Conservation (phyloP, 2,329 filamentous ascomycete genomes). For the Cordyceps pruinosa region DNA sequence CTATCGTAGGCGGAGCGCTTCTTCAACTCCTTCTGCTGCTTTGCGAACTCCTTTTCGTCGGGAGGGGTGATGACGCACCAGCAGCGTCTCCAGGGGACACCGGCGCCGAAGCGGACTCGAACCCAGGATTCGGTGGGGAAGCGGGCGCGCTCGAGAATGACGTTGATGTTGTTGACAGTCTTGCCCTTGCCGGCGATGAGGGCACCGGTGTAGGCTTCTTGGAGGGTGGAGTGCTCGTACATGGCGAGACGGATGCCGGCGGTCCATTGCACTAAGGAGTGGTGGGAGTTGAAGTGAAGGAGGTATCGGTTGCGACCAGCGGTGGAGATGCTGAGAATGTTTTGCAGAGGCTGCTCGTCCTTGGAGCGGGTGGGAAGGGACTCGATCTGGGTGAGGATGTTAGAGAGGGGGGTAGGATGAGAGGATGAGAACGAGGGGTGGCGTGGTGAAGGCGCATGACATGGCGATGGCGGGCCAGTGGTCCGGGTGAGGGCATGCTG, state of each 20-base stretch:
- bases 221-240: constrained; percentile 86
- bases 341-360: constrained; percentile 76
- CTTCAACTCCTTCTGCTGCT: constrained; percentile 75
- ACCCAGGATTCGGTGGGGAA: constrained; percentile 87
- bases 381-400: constrained; percentile 55
- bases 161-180: constrained; percentile 77
- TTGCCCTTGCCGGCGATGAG: constrained; percentile 94
- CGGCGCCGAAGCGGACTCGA: constrained; percentile 87
- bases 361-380: constrained; percentile 76
- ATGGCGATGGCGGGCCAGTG: not conserved
- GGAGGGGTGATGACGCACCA: constrained; percentile 94
- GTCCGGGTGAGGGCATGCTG: not conserved
- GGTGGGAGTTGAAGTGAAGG: constrained; percentile 90
- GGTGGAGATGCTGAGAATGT: constrained; percentile 92
- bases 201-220: constrained; percentile 94
- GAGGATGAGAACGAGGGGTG: not conserved
- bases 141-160: constrained; percentile 75
- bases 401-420: not conserved
- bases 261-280: constrained; percentile 93
- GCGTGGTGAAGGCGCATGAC: not conserved
- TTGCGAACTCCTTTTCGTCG: constrained; percentile 85
- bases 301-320: constrained; percentile 93
- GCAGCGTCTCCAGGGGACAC: constrained; percentile 91
- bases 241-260: constrained; percentile 88
- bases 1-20: constrained; percentile 78